phyloP scores from a whole-genome alignment of 176 grass and related monocot genomes.

The Oryza officinalis region DNA sequence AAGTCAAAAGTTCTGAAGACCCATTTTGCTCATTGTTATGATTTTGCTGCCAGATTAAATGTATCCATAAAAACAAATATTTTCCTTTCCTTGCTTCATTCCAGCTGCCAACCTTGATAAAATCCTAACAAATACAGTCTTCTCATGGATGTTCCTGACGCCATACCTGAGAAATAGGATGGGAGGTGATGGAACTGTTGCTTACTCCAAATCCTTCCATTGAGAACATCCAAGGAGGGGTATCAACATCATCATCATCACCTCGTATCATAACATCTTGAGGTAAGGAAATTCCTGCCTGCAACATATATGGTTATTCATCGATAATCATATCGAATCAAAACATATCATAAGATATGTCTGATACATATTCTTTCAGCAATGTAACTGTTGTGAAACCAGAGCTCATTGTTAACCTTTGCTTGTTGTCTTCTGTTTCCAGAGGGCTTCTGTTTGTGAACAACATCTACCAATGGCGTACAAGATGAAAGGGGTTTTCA shows the following conservation, averaged over 20 bases:
- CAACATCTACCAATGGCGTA: constrained; percentile 51
- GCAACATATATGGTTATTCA: too few relatives aligned
- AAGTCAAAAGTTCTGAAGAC: not conserved
- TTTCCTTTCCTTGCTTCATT: constrained; percentile 25
- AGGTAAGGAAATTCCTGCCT: constrained; percentile 9
- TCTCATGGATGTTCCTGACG: constrained; percentile 24
- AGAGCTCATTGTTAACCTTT: not conserved
- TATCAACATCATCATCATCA: constrained; percentile 28
- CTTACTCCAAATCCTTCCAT: constrained; percentile 5
- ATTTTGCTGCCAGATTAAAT: not conserved
- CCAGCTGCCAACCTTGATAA: constrained; percentile 20
- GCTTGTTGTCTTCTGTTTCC: not conserved
- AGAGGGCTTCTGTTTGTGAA: constrained; percentile 7
- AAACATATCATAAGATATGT: not conserved
- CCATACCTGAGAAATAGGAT: constrained; percentile 17
- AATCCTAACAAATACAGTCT: not conserved
- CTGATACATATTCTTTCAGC: not conserved
- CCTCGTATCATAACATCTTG: constrained; percentile 24
- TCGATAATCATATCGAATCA: not conserved
- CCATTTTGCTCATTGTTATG: constrained; percentile 5
- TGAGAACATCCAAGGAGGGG: constrained; percentile 28
- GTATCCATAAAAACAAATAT: not conserved
- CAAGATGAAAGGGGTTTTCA: constrained; percentile 90
- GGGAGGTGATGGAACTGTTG: constrained; percentile 30
- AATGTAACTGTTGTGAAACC: not conserved